A percentile compares a stretch with the other conserved stretches of the same genome.
Evolutionary conservation across 2,329 filamentous ascomycete species (phyloP).

Genomic region (Aspergillus amoenus): DNA sequence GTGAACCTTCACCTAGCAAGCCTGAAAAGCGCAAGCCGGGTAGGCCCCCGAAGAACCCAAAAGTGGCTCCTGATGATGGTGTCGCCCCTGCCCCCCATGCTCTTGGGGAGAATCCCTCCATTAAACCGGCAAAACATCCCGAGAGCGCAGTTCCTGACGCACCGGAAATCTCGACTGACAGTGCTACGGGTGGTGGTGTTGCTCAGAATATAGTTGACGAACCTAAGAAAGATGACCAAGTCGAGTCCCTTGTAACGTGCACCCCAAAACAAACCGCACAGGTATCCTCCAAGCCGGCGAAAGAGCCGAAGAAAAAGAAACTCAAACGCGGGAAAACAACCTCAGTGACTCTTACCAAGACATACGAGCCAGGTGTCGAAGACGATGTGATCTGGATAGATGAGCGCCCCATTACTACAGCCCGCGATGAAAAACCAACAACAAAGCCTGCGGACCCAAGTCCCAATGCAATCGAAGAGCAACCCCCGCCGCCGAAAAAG

Average conservation of each 20-base stretch:
- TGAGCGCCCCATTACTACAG: conserved; percentile 23
- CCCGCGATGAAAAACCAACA: neutral
- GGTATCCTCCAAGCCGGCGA: conserved; percentile 15
- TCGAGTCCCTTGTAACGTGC: neutral
- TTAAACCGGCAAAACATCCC: neutral
- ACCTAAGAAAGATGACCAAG: neutral
- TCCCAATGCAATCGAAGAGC: neutral
- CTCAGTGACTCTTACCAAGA: conserved; percentile 32
- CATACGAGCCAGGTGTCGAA: conserved; percentile 32
- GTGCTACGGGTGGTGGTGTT: neutral
- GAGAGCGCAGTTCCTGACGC: neutral
- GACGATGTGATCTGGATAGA: conserved; percentile 45
- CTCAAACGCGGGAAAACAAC: conserved; percentile 46
- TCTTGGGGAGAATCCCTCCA: neutral
- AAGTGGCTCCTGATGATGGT: neutral
- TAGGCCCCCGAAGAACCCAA: conserved; percentile 18
- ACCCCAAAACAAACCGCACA: neutral
- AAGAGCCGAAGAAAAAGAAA: conserved; percentile 42
- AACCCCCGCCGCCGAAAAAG: conserved; percentile 37
- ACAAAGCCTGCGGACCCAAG: neutral
- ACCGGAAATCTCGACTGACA: neutral
- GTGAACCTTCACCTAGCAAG: conserved; percentile 6
- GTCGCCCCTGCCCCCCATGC: neutral
- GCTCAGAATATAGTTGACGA: neutral
- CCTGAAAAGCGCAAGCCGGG: conserved; percentile 22